Evolutionary conservation across 1,139 yeast genomes (phyloP).

Genomic region (Hemisphaericaspora xylanilytica): DNA sequence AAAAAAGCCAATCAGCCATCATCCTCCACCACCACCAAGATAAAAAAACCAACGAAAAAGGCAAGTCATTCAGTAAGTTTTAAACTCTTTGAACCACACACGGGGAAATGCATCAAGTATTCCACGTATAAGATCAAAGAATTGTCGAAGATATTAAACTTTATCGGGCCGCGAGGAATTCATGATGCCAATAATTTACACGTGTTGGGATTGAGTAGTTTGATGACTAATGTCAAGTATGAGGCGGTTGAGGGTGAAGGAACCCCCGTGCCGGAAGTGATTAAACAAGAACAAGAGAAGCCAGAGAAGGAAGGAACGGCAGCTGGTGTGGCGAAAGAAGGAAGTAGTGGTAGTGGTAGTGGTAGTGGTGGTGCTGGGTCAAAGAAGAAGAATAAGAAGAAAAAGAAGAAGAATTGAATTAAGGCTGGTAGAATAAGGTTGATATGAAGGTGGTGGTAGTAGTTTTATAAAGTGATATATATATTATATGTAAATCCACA

Average conservation of each 20-base stretch:
- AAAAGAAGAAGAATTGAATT: slow-evolving; percentile 24
- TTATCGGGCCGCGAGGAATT: slow-evolving; percentile 84
- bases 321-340: slow-evolving; percentile 7
- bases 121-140: slow-evolving; percentile 70
- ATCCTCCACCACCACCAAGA: slow-evolving; percentile 17
- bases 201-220: slow-evolving; percentile 37
- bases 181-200: slow-evolving; percentile 25
- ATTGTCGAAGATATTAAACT: slow-evolving; percentile 71
- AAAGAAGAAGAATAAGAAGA: slow-evolving; percentile 25
- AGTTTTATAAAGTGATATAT: neutral
- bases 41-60: slow-evolving; percentile 12
- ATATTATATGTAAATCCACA: neutral
- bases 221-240: slow-evolving; percentile 42
- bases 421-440: too few species aligned
- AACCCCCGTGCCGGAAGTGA: slow-evolving; percentile 12
- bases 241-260: slow-evolving; percentile 21
- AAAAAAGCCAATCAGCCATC: slow-evolving; percentile 16
- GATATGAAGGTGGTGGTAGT: too few species aligned
- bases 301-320: slow-evolving; percentile 3
- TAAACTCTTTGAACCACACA: slow-evolving; percentile 68
- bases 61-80: slow-evolving; percentile 46
- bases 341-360: slow-evolving; percentile 2
- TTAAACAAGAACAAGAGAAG: slow-evolving; percentile 4
- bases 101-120: slow-evolving; percentile 65
- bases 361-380: slow-evolving; percentile 7